phyloP scores from a whole-genome alignment of 352 stramenopile genomes.

The Pythium phragmiticola region DNA sequence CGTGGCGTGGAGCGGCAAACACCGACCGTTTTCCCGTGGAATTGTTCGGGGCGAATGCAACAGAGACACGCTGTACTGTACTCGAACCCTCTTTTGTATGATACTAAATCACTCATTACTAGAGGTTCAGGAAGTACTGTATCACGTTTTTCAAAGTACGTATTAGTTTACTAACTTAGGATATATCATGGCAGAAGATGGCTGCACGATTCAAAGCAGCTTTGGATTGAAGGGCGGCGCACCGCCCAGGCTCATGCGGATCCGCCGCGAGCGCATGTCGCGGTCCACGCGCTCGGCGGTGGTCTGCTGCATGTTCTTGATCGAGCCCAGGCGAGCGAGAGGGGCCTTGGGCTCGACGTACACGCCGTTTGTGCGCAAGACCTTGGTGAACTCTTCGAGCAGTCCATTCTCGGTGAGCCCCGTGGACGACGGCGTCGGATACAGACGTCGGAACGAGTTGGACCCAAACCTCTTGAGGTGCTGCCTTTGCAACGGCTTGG shows the following conservation, averaged over 20 bases:
- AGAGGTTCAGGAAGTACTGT: constrained; percentile 2
- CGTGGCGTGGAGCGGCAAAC: neutral
- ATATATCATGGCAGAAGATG: constrained; percentile 3
- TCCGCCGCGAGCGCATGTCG: constrained; percentile 24
- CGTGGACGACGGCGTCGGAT: constrained; percentile 42
- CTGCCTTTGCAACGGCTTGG: constrained; percentile 38
- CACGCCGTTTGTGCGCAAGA: constrained; percentile 55
- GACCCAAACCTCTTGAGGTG: constrained; percentile 22
- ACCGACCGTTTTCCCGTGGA: neutral
- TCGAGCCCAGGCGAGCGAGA: constrained; percentile 53
- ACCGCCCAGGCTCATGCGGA: constrained; percentile 20
- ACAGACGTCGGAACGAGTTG: constrained; percentile 36
- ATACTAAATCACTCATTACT: neutral
- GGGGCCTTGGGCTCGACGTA: constrained; percentile 56
- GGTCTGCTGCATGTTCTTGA: constrained; percentile 45
- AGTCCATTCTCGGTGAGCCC: constrained; percentile 58
- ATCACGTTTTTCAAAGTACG: neutral
- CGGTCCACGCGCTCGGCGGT: constrained; percentile 19
- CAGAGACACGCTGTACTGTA: constrained; percentile 18
- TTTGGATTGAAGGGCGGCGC: constrained; percentile 4
- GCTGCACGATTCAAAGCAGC: constrained; percentile 3
- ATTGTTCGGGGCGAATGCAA: neutral
- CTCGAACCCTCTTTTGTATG: constrained; percentile 7
- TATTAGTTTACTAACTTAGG: neutral
- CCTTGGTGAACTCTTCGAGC: constrained; percentile 57